Conservation (phyloP, 768 basidiomycete species). For the Leccinum pellstonianum region DNA sequence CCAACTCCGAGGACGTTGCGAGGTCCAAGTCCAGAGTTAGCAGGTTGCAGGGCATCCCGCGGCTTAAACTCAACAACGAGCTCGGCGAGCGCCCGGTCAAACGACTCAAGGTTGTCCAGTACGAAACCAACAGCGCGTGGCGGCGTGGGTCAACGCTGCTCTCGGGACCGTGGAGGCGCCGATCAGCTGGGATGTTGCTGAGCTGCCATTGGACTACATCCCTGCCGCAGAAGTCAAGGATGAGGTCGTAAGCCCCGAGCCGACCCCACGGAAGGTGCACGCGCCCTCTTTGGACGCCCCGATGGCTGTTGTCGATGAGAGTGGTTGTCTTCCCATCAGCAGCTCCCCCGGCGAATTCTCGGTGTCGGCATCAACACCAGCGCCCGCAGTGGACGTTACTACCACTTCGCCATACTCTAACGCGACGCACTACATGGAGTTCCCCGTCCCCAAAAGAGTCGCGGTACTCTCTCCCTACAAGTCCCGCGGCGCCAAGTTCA, state of each 20-base stretch:
- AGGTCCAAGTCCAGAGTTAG: neutral
- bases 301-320: conserved; percentile 2
- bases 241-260: neutral
- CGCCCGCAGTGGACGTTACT: neutral
- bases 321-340: neutral
- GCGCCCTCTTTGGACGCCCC: neutral
- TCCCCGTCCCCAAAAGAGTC: neutral
- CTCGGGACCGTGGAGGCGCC: conserved; percentile 26
- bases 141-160: conserved; percentile 22
- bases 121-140: conserved; percentile 19
- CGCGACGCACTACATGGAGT: neutral
- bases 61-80: neutral
- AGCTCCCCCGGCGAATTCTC: neutral
- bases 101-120: conserved; percentile 20
- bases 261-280: neutral
- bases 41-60: neutral
- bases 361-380: neutral
- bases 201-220: conserved; percentile 6
- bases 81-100: conserved; percentile 15
- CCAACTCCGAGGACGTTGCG: conserved; percentile 13
- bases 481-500: conserved; percentile 23
- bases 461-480: conserved; percentile 13
- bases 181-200: conserved; percentile 16
- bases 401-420: neutral
- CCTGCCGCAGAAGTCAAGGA: neutral